Conservation (phyloP, 2,329 filamentous ascomycete genomes). For the Cladosporium sp. region DNA sequence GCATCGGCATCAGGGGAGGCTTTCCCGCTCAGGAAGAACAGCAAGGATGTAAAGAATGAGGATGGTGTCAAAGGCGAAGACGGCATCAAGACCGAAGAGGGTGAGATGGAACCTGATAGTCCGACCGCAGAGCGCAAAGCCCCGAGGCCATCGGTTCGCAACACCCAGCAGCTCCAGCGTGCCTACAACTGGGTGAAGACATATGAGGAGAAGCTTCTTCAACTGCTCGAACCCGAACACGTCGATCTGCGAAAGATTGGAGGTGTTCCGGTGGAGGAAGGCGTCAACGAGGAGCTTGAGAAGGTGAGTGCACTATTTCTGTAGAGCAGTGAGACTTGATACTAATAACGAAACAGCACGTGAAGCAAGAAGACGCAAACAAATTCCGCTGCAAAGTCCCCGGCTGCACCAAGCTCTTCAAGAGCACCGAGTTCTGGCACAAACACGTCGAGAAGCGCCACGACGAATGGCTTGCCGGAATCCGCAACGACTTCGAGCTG, state of each 20-base stretch:
- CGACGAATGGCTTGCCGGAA: conserved; percentile 73
- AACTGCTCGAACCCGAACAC: conserved; percentile 85
- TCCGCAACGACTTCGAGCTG: conserved; percentile 81
- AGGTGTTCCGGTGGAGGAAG: conserved; percentile 80
- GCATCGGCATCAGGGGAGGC: conserved; percentile 79
- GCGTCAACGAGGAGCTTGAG: conserved; percentile 75
- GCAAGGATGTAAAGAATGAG: conserved; percentile 53
- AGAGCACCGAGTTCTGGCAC: conserved; percentile 93
- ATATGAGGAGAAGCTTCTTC: conserved; percentile 92
- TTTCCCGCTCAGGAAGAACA: conserved; percentile 66
- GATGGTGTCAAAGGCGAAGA: conserved; percentile 42
- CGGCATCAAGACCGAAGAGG: conserved; percentile 52
- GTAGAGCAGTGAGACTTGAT: no score
- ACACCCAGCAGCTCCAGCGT: conserved; percentile 85
- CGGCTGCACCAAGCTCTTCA: conserved; percentile 95
- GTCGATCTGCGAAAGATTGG: conserved; percentile 88
- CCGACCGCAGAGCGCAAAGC: conserved; percentile 67
- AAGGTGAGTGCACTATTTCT: conserved; percentile 52
- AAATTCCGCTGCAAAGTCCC: conserved; percentile 97
- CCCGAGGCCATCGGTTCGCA: conserved; percentile 59
- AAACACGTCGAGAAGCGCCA: conserved; percentile 98
- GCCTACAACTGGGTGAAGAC: conserved; percentile 99
- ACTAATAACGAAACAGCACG: conserved; percentile 44
- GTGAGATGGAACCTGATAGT: conserved; percentile 24
- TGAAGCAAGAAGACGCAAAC: conserved; percentile 96